These are phyloP conservation scores for Sarocladiaceae sp. DNA, from an alignment of 2,329 filamentous ascomycete genomes.

Conservation along the genomic window DNA sequence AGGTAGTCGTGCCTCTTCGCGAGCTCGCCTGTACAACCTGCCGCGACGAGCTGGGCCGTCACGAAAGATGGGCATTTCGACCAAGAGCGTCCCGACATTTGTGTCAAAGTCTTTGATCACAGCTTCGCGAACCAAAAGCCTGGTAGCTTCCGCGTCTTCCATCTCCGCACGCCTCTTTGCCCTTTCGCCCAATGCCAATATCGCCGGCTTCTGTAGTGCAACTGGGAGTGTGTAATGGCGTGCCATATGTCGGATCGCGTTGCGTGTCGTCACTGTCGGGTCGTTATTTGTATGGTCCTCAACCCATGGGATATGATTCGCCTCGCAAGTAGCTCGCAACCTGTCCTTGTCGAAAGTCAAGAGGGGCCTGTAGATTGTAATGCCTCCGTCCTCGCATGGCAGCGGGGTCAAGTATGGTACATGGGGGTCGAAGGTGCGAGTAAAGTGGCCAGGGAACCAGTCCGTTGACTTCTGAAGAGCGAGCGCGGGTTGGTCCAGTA, in stretches of 20 bases:
- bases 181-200: conserved; percentile 57
- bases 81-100: conserved; percentile 42
- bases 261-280: conserved; percentile 70
- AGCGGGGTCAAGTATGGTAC: conserved; percentile 30
- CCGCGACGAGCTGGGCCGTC: neutral
- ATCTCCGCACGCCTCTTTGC: conserved; percentile 39
- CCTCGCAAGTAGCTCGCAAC: conserved; percentile 70
- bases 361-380: conserved; percentile 65
- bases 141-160: conserved; percentile 49
- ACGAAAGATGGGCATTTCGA: conserved; percentile 37
- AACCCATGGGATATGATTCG: conserved; percentile 68
- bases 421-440: conserved; percentile 15
- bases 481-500: neutral
- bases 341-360: conserved; percentile 67
- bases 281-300: conserved; percentile 84
- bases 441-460: conserved; percentile 19
- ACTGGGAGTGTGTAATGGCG: conserved; percentile 56
- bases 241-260: conserved; percentile 70
- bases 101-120: conserved; percentile 43
- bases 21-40: conserved; percentile 18
- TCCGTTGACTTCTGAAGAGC: neutral
- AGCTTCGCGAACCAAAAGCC: conserved; percentile 45
- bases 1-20: conserved; percentile 20
- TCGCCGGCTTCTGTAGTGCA: conserved; percentile 61
- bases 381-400: conserved; percentile 58